A percentile compares a stretch with the other conserved stretches of the same genome.
Conservation (phyloP, 176 grass and related monocot species). For the Dactylis glomerata region DNA sequence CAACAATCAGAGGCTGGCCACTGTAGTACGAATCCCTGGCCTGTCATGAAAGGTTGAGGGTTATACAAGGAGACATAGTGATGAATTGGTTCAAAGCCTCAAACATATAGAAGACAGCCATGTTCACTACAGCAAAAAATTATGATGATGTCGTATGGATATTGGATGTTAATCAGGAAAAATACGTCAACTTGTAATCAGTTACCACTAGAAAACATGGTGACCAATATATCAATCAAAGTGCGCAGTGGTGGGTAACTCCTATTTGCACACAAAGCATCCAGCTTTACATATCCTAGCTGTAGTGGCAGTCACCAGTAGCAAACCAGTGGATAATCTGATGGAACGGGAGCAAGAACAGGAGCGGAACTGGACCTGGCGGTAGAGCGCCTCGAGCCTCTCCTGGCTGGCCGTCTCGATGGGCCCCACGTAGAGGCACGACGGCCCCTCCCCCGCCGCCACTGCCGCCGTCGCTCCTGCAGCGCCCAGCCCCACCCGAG, state of each 20-base stretch:
- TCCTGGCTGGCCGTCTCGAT: conserved; percentile 95
- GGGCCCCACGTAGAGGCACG: conserved; percentile 89
- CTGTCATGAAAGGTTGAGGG: conserved; percentile 24
- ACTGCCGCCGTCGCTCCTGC: neutral
- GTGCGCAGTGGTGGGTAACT: neutral
- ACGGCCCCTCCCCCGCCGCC: conserved; percentile 58
- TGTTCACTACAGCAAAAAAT: neutral
- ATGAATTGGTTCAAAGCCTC: neutral
- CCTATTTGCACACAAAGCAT: neutral
- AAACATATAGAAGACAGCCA: neutral
- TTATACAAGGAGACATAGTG: neutral
- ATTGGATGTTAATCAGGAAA: neutral
- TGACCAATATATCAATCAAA: neutral
- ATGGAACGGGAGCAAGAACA: neutral
- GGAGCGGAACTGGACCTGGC: conserved; percentile 40
- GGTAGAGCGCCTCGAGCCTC: conserved; percentile 91
- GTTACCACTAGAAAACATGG: neutral
- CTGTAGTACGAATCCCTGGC: conserved; percentile 96
- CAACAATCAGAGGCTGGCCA: conserved; percentile 81
- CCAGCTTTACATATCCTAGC: neutral
- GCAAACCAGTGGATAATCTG: neutral
- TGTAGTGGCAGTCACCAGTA: neutral
- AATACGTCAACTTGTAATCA: neutral
- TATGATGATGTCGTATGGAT: neutral
- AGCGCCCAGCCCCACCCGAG: conserved; percentile 15